phyloP scores from a whole-genome alignment of 805 yeast species.

The Yamadazyma takamatsuzukensis region DNA sequence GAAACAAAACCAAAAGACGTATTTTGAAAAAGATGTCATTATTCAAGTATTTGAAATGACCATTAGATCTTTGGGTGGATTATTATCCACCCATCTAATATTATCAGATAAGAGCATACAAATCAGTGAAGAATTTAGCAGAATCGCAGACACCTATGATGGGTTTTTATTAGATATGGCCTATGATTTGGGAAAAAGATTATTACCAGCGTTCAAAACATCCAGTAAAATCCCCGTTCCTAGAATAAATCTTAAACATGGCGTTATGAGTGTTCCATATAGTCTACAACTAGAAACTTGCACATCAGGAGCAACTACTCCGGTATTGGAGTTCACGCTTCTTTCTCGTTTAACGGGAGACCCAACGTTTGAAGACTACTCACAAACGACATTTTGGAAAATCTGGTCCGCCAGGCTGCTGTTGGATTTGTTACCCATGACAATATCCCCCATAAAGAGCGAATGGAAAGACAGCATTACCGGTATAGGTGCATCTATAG shows the following conservation, averaged over 20 bases:
- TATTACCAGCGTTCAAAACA: slow-evolving; percentile 68
- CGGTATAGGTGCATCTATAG: slow-evolving; percentile 89
- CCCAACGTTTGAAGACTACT: slow-evolving; percentile 57
- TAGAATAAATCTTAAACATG: slow-evolving; percentile 62
- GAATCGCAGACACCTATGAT: slow-evolving; percentile 46
- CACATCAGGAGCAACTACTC: slow-evolving; percentile 83
- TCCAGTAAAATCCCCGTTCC: slow-evolving; percentile 71
- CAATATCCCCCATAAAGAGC: slow-evolving; percentile 58
- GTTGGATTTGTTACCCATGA: slow-evolving; percentile 72
- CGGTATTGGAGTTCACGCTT: slow-evolving; percentile 75
- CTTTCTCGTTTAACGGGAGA: slow-evolving; percentile 75
- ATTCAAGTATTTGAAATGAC: slow-evolving; percentile 88
- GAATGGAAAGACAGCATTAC: slow-evolving; percentile 57
- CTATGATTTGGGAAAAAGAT: slow-evolving; percentile 65
- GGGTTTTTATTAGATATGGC: slow-evolving; percentile 74
- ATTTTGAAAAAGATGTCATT: slow-evolving; percentile 62
- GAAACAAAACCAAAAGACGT: slow-evolving; percentile 32
- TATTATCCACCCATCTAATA: slow-evolving; percentile 69
- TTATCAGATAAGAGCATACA: slow-evolving; percentile 22
- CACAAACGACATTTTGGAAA: slow-evolving; percentile 60
- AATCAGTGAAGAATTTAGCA: slow-evolving; percentile 28
- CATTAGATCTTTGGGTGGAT: slow-evolving; percentile 79
- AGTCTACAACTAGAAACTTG: slow-evolving; percentile 63
- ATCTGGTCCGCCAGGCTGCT: slow-evolving; percentile 66
- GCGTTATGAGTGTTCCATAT: slow-evolving; percentile 44